These are phyloP conservation scores for Fusarium buharicum DNA, from an alignment of 2,329 filamentous ascomycete genomes.

Conservation along the genomic window DNA sequence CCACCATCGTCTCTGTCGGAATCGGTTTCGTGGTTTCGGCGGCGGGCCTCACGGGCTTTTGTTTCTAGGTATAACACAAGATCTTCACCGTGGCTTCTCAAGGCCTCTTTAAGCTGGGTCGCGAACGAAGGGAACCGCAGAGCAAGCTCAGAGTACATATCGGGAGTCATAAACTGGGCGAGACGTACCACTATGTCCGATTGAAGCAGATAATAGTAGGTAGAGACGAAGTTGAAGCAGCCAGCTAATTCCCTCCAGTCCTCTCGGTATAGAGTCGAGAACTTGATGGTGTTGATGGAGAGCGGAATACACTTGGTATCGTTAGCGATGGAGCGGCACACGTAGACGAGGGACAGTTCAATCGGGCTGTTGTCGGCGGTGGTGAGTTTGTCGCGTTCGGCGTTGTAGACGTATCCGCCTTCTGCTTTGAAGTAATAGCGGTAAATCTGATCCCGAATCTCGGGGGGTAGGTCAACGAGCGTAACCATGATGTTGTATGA, in stretches of 20 bases:
- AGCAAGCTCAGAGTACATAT: not conserved
- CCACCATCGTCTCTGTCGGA: too few species aligned
- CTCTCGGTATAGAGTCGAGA: conserved; percentile 22
- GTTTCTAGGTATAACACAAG: too few species aligned
- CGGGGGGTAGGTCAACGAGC: too few species aligned
- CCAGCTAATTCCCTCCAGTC: not conserved
- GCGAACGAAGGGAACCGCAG: not conserved
- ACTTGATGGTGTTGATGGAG: conserved; percentile 8
- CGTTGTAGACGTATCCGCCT: conserved; percentile 22
- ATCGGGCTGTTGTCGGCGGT: conserved; percentile 11
- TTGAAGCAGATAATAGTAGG: not conserved
- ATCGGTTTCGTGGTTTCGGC: too few species aligned
- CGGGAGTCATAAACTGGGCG: not conserved
- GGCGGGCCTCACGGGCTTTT: too few species aligned
- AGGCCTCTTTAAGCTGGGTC: not conserved
- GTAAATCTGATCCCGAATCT: too few species aligned
- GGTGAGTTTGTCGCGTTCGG: conserved; percentile 11
- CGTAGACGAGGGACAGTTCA: conserved; percentile 29
- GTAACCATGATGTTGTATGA: too few species aligned
- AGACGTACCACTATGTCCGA: conserved; percentile 3
- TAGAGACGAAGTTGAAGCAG: conserved; percentile 5
- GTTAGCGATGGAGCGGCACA: conserved; percentile 16
- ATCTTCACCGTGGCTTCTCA: too few species aligned
- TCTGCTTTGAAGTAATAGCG: conserved; percentile 16
- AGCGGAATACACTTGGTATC: conserved; percentile 16